Evolutionary conservation across 495 filamentous ascomycete species (phyloP), one percentile per base, ranked within the genome.

Genomic region (Paragyromitra xinjiangensis): DNA sequence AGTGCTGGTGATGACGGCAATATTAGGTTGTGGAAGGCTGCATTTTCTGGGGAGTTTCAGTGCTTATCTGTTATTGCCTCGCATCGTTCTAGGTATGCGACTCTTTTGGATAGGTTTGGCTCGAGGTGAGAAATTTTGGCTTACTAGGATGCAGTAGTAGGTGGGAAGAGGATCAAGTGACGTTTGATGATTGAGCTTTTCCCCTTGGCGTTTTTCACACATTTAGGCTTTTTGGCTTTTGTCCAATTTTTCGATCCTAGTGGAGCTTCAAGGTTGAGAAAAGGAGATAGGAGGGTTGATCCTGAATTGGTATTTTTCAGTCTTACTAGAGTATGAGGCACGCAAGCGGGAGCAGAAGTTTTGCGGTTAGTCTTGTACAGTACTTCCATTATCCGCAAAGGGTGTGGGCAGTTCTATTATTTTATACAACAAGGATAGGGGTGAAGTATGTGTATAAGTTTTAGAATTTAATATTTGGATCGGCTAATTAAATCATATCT

Each of bases 1-100:
- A 88, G 85, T 19, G 87, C 88, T 5, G 89, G 89, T 3, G 89
- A 91, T 68, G 89, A 91, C 80, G 89, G 89, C 11, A 88, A 86
- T 79, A 82, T 91, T 24, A 83, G 88, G 77, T 85, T 89, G 64
- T 90, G 89, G 81, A 82, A 82, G 51, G 71, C 78, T 6, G 81
- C 81, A 7, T 78, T 81, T 59, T 81, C 75, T n/a, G 81, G 81
- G 7, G 78, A 82, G 58, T 82, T 82, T 58, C 78, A 82, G 53
- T 78, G 81, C 16, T 58, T 82, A 50, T 81, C 81, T 50, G 74
- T 82, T 26, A 77, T 82, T 51, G 70, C 72, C n/a, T 83, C 81
- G 1, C 72, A 78, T 16, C 66, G 67, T 26, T 72, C 77, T 56
- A 64, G 61, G 77, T 79, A 79, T n/a, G n/a, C 51, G 11, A 1